Base-by-base conservation (phyloP, 805 yeast species). In the Crinitomyces ghanaensis region DNA sequence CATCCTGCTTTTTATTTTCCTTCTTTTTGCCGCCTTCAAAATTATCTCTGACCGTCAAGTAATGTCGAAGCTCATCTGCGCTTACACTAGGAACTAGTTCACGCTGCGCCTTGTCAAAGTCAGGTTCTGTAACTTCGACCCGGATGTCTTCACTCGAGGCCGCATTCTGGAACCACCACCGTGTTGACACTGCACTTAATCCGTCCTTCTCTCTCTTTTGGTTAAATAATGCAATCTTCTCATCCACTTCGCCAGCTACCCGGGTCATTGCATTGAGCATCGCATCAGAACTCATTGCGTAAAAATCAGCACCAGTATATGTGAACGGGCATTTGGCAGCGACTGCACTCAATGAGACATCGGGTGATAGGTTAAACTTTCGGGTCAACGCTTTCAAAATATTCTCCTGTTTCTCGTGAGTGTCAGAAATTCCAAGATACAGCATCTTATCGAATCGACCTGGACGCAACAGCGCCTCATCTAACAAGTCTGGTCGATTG, bases 261-360 rank as follows among this genome's bases (percentile, higher is more conserved):
- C 97, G 63, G 1, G 91, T 81, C 96, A 91, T 88, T 2, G 97
- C 95, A 55, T 84, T 84, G 45, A 88, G 66, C 91, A 88, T 84
- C 0, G 97, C 82, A 56, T 91, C 97, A 0, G 94, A 80, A 51
- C 96, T 84, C 38, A 91, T 61, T 0, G 97, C 98, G 56, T 91
- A 91, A 58, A 91, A 88, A 55, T 91, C 98, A 3, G 98, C 98
- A 43, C 98, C 98, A 0, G 98, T 88, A 51, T 74, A 86, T n/a
- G 83, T 84, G 51, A 75, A 84, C 0, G 94, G 81, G 57, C 96
- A 85, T 5, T 59, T 55, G 12, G 67, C 65, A 0, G 94, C 88
- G 17, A 91, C 57, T 5, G 50, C 48, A 2, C 49, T 46, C 37
- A 86, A 58, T 36, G 77, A 66, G 2, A 86, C 82, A 15, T 70